These are phyloP conservation scores for Phytophthora pseudosyringae DNA, from an alignment of 352 stramenopile genomes.

Conservation along the genomic window DNA sequence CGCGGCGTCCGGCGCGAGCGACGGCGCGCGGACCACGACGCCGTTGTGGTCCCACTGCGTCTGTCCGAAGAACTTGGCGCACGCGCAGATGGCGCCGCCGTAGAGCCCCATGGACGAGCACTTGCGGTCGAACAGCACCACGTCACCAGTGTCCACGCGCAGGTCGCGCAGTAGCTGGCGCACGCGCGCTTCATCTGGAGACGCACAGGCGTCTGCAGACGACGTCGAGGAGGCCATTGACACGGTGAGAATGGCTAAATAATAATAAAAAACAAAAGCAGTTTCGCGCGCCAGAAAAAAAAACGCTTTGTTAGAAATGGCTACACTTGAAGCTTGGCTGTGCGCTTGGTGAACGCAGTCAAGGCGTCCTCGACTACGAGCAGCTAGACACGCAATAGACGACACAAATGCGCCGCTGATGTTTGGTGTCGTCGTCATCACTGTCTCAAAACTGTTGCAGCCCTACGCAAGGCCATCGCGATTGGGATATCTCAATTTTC, in stretches of 20 bases:
- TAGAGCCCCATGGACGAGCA: slow-evolving; percentile 82
- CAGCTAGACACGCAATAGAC: no score
- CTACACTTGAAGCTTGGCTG: no score
- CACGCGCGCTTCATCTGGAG: slow-evolving; percentile 26
- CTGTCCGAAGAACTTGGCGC: slow-evolving; percentile 82
- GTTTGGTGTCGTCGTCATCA: no score
- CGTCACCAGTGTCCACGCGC: slow-evolving; percentile 74
- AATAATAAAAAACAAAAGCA: neutral
- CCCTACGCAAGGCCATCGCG: no score
- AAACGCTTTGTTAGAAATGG: neutral
- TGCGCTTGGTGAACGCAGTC: neutral
- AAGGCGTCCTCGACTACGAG: no score
- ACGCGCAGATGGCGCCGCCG: slow-evolving; percentile 76
- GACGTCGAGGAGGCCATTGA: slow-evolving; percentile 4
- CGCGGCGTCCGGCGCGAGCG: slow-evolving; percentile 17
- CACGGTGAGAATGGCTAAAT: neutral
- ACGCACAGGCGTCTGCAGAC: neutral
- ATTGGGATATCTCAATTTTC: no score
- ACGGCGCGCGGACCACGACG: slow-evolving; percentile 66
- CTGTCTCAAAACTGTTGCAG: no score
- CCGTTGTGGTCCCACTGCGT: slow-evolving; percentile 91
- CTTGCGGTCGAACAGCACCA: slow-evolving; percentile 84
- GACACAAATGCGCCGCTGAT: no score
- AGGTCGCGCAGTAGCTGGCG: slow-evolving; percentile 59
- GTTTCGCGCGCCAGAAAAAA: neutral